phyloP scores from a whole-genome alignment of 1,284 basidiomycete species.

The Trametes polyzona region DNA sequence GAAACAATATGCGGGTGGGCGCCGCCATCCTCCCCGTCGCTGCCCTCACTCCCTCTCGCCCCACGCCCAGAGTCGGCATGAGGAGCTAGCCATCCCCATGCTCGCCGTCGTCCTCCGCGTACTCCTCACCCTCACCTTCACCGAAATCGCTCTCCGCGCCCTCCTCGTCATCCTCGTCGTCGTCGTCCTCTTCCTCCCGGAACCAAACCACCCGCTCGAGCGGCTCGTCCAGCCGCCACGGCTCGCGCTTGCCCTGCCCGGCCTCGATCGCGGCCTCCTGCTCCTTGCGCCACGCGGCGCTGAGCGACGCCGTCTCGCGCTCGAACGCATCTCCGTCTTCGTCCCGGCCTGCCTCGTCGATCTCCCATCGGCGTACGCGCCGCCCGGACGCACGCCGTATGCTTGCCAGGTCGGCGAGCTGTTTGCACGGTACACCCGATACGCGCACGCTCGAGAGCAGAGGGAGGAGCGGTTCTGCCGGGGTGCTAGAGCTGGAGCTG shows the following conservation, averaged over 20 bases:
- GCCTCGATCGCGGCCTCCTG: constrained; percentile 1
- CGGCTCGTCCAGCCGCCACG: constrained; percentile 29
- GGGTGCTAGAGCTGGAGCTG: too few species aligned
- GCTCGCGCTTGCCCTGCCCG: constrained; percentile 13
- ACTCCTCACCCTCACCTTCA: constrained; percentile 16
- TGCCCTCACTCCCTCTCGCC: too few species aligned
- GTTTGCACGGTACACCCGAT: constrained; percentile 25
- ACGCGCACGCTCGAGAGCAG: constrained; percentile 29
- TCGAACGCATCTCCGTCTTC: constrained; percentile 25
- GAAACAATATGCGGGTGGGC: too few species aligned
- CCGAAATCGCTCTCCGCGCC: constrained; percentile 18
- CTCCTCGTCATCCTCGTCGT: constrained; percentile 19
- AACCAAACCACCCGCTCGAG: constrained; percentile 29
- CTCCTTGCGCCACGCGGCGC: constrained; percentile 6
- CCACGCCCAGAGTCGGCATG: neutral
- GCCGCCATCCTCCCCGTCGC: too few species aligned
- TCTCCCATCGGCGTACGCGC: constrained; percentile 28
- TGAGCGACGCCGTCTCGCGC: constrained; percentile 20
- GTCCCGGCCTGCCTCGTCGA: constrained; percentile 30
- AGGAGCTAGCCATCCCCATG: neutral
- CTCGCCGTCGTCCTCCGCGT: constrained; percentile 15
- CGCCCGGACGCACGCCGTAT: constrained; percentile 24
- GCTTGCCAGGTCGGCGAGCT: constrained; percentile 25
- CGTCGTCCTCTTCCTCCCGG: constrained; percentile 26
- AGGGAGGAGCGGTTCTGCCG: constrained; percentile 34